phyloP scores from a whole-genome alignment of 1,284 basidiomycete species.

The Ceratobasidium sp. region DNA sequence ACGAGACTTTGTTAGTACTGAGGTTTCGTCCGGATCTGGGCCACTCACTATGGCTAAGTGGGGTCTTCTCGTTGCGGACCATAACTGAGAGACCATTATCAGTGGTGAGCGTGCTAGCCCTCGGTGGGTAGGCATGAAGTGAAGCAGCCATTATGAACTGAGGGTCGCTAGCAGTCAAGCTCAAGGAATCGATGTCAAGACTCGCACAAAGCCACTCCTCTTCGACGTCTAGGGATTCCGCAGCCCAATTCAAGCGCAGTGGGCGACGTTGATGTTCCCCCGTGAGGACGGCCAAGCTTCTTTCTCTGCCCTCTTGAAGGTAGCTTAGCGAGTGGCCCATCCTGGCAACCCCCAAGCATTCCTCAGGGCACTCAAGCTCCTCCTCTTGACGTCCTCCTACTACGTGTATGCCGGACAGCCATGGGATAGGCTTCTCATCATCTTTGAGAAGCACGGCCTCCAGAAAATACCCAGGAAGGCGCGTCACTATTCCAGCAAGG shows the following conservation, averaged over 20 bases:
- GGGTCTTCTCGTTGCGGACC: too few relatives aligned
- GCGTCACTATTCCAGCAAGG: background rate
- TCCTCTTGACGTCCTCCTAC: background rate
- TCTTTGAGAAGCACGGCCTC: background rate
- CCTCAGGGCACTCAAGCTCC: background rate
- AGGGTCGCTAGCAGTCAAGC: background rate
- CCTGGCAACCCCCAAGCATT: background rate
- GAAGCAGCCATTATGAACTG: background rate
- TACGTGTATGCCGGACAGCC: background rate
- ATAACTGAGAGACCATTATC: background rate
- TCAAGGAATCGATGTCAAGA: conserved; percentile 11
- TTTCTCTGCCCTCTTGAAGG: background rate
- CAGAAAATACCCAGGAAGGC: background rate
- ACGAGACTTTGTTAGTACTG: too few relatives aligned
- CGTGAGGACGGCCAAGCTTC: background rate
- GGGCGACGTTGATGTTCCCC: background rate
- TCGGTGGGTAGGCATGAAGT: conserved; percentile 6
- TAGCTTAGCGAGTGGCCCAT: background rate
- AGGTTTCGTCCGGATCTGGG: background rate
- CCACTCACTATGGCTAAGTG: conserved; percentile 14
- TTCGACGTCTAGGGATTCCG: background rate
- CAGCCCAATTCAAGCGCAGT: background rate
- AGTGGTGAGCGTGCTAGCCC: background rate
- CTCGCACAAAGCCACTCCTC: background rate
- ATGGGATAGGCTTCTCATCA: background rate